Evolutionary conservation across 1,139 yeast species (phyloP), one percentile per base, ranked within the genome.

Genomic region (Yamadazyma oceani): DNA sequence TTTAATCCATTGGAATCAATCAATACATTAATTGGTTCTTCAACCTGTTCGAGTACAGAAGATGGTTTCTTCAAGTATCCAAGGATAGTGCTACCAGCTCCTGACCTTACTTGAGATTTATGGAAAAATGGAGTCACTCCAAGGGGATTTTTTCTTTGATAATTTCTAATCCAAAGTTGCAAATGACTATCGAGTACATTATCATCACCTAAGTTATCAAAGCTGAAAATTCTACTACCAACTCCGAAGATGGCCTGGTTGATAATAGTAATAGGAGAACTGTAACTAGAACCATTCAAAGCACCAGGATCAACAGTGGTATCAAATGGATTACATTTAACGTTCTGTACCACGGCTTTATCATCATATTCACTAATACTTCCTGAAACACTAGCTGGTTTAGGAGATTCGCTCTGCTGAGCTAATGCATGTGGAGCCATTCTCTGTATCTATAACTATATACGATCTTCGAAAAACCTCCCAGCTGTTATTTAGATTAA

Each of bases 61-160:
- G n/a, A n/a, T n/a, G n/a, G n/a, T n/a, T n/a, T n/a, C 36, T 62
- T 52, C 48, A 81, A 64, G 63, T 82, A 89, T 17, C 97, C 97
- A 40, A 86, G 68, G 37, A 92, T 71, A 29, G 87, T 78, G 48
- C 80, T 75, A 32, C 92, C 86, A 23, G 96, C 95, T 50, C 97
- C 97, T 2, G 85, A 70, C 58, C 96, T 78, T 34, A 87, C 78
- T 57, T 89, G 89, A 43, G 88, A 73, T 53, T 72, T 69, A 58
- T 74, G 73, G 51, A 78, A 63, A 40, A 68, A 69, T 32, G 88
- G 90, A 38, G 78, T 78, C 30, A 60, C 64, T 13, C 83, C 85
- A 37, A 63, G 59, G 8, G 78, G 69, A 54, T 84, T 84, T 36
- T 57, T 55, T 50, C 81, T 67, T 42, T 69, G 65, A 54, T 75